Percentiles rank a stretch among this genome's conserved stretches.
Conservation (phyloP, 495 filamentous ascomycete species). For the Neurospora tetraspora region DNA sequence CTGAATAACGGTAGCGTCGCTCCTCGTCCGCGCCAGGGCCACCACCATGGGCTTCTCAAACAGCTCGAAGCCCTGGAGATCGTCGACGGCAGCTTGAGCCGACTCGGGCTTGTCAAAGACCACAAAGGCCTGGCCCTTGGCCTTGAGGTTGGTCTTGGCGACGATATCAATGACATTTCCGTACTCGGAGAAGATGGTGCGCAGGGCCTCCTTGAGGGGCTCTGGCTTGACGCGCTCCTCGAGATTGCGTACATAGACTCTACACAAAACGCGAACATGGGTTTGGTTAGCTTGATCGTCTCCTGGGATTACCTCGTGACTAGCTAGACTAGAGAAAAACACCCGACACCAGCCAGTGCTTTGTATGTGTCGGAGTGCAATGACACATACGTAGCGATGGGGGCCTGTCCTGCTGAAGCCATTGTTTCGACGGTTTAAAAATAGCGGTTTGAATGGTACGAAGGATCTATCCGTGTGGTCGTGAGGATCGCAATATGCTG, state of each 20-base stretch:
- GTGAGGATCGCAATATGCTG: background rate
- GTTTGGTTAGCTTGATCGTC: slow-evolving; percentile 14
- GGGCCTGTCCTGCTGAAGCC: slow-evolving; percentile 26
- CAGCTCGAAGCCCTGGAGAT: slow-evolving; percentile 87
- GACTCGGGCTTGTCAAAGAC: slow-evolving; percentile 76
- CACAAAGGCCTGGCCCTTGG: slow-evolving; percentile 93
- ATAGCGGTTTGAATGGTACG: background rate
- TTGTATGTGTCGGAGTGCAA: slow-evolving; percentile 53
- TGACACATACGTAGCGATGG: slow-evolving; percentile 54
- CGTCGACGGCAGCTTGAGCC: slow-evolving; percentile 72
- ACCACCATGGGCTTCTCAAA: slow-evolving; percentile 89
- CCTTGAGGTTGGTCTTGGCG: slow-evolving; percentile 82
- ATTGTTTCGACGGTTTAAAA: slow-evolving; percentile 12
- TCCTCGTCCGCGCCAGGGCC: slow-evolving; percentile 73
- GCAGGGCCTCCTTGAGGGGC: slow-evolving; percentile 61
- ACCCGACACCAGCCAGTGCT: slow-evolving; percentile 5
- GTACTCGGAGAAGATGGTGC: slow-evolving; percentile 79
- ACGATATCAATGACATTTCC: slow-evolving; percentile 86
- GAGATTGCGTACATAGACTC: slow-evolving; percentile 76
- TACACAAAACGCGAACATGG: slow-evolving; percentile 13
- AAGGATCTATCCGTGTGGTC: background rate
- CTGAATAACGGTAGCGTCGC: slow-evolving; percentile 74
- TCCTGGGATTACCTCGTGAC: background rate
- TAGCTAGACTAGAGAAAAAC: background rate
- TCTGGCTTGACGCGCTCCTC: slow-evolving; percentile 86